Conservation (phyloP, 352 stramenopile species). For the Phytophthora tentaculata region DNA sequence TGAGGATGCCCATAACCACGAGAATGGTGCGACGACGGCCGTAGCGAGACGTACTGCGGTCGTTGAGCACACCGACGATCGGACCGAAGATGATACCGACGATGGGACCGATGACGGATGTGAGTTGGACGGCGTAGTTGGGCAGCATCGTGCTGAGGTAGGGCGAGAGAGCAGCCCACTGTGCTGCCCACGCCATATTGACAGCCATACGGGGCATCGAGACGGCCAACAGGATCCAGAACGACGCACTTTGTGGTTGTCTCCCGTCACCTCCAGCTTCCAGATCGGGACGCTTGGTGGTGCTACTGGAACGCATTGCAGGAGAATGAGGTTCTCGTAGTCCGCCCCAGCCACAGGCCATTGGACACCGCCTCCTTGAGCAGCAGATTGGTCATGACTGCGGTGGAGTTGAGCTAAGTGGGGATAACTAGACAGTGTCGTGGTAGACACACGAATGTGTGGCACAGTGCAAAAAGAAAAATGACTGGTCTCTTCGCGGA, state of each 20-base stretch:
- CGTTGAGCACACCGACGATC: slow-evolving; percentile 42
- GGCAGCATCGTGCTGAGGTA: slow-evolving; percentile 54
- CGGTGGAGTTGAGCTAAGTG: background rate
- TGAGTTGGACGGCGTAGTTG: slow-evolving; percentile 50
- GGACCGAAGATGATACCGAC: slow-evolving; percentile 53
- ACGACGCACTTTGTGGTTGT: slow-evolving; percentile 23
- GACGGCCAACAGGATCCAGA: slow-evolving; percentile 46
- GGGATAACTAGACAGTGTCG: no score
- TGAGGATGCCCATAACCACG: slow-evolving; percentile 31
- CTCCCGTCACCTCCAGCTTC: slow-evolving; percentile 10
- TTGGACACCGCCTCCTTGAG: background rate
- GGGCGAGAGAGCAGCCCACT: slow-evolving; percentile 54
- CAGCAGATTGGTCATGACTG: background rate
- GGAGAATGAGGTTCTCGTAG: slow-evolving; percentile 34
- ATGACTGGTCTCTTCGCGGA: background rate
- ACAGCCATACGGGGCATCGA: slow-evolving; percentile 57
- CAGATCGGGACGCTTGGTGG: slow-evolving; percentile 22
- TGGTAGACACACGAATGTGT: background rate
- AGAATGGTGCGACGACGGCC: slow-evolving; percentile 51
- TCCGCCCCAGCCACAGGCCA: background rate
- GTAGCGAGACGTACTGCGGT: slow-evolving; percentile 43
- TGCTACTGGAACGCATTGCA: slow-evolving; percentile 17
- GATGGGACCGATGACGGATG: slow-evolving; percentile 51
- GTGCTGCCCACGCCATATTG: slow-evolving; percentile 59
- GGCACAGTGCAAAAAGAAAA: background rate